Base-by-base conservation (phyloP, 345 rosid species). In the Triadica sebifera region DNA sequence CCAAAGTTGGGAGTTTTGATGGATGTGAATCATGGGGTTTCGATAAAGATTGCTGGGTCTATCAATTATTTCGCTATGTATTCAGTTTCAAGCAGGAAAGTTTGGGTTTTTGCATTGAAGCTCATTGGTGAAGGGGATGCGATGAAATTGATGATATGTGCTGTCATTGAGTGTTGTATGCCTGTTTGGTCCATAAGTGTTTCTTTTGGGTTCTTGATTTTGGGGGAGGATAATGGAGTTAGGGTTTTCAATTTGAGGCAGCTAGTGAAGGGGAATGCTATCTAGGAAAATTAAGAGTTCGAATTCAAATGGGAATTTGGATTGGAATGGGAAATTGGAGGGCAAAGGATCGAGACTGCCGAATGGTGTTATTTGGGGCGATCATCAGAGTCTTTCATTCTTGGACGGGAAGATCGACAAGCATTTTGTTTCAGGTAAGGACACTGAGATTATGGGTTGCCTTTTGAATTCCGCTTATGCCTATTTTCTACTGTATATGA, bases 221-320 rank as follows among this genome's bases (percentile, higher is more conserved):
- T 93, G 62, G 96, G 98, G 77, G 90, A 88, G 83, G 90, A 87
- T 51, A 81, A 84, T 82, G 94, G 96, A 71, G 88, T 90, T 65
- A 82, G 86, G 78, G 86, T 87, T 65, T 83, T 87, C 59, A 83
- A 83, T 88, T 78, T 92, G 76, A 87, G 81, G 85, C 86, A 81
- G 39, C 58, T 92, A 70, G 85, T 78, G 62, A 89, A 88, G 76
- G 87, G 87, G 65, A 83, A 78, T 71, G 76, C 57, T n/a, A n/a
- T n/a, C n/a, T 43, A 86, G 78, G 86, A 87, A 68, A 75, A 80
- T 75, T 25, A 87, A 75, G 84, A 75, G 73, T 66, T 70, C 61
- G 8, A 75, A 43, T 75, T 74, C 69, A 11, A 62, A 13, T 76
- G 79, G 74, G 61, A 70, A 74, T 68, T 67, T 45, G 76, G 65